Base-by-base conservation (phyloP, 129 eudicot species). In the Flaveria bidentis region DNA sequence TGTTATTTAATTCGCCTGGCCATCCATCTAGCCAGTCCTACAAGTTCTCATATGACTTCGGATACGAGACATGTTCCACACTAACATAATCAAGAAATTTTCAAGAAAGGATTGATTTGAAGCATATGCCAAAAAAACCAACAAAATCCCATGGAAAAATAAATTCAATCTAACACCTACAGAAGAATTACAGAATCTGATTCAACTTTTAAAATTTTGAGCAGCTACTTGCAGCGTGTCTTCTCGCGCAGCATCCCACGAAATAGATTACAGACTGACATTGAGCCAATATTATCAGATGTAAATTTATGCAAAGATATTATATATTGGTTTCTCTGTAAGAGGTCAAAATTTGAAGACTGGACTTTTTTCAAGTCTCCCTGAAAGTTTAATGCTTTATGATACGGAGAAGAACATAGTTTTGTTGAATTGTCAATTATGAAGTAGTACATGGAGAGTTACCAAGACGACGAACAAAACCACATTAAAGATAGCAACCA, bases 161-260 rank as follows among this genome's bases (percentile, higher is more conserved):
- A 36, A 36, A 36, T 36, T 36, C 41, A 36, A 36, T 5, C 7
- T 1, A 36, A 36, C 41, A 36, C 45, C 42, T 18, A 42, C 49
- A 44, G 2, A 28, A 44, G 2, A 28, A 23, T 9, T 23, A 39
- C 44, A 52, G 16, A 30, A 63, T 12, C 42, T n/a, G 67, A 46
- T 26, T 17, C 63, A 15, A 20, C 18, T 42, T 41, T 45, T 16
- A 90, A 73, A 67, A 82, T 83, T 90, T 93, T 2, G 80, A 76
- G 76, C 41, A 76, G 69, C 81, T 85, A 52, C 88, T 78, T 23
- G 89, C 88, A 70, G 98, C 97, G 78, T 88, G 85, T 68, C 89
- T 82, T 86, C 98, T 87, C 3, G 98, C 98, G 82, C 97, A 93
- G 82, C 98, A 93, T 80, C 98, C 98, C 66, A 93, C 97, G 45